These are phyloP conservation scores for Arctostaphylos glauca DNA, from an alignment of 148 eudicot genomes.

Conservation along the genomic window DNA sequence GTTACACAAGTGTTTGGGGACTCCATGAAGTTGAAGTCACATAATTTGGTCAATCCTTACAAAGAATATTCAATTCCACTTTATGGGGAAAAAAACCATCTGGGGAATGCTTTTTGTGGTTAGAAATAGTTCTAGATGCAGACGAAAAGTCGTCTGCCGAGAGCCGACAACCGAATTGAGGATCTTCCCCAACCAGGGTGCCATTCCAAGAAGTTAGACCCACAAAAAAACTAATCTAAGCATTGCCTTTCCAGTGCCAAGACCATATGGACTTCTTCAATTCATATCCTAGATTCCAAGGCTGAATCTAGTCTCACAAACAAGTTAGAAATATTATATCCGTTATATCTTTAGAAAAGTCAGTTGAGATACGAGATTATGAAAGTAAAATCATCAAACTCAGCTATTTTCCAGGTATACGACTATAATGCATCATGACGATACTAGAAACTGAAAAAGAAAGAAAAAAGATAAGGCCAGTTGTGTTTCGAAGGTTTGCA, in stretches of 20 bases:
- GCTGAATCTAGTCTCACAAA: background rate
- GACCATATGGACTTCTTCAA: background rate
- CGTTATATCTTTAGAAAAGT: background rate
- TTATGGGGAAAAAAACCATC: too few species aligned
- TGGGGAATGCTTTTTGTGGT: too few species aligned
- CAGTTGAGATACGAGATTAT: background rate
- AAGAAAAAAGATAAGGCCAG: background rate
- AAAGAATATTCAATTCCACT: background rate
- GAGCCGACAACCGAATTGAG: background rate
- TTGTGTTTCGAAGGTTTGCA: slow-evolving; percentile 1
- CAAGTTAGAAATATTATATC: background rate
- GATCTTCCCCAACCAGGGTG: background rate
- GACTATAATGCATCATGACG: background rate
- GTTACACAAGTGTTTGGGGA: background rate
- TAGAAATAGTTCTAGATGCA: too few species aligned
- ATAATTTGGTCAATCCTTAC: background rate
- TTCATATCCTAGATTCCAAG: background rate
- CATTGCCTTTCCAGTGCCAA: slow-evolving; percentile 1
- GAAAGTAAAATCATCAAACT: background rate
- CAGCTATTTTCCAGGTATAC: background rate
- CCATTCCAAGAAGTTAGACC: background rate
- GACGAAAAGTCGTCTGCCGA: background rate
- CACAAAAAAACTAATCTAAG: background rate
- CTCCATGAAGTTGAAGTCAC: background rate
- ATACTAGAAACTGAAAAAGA: background rate